Evolutionary conservation across 163 green algal species (phyloP), one percentile per base, ranked within the genome.

Genomic region (Scenedesmus sp.): DNA sequence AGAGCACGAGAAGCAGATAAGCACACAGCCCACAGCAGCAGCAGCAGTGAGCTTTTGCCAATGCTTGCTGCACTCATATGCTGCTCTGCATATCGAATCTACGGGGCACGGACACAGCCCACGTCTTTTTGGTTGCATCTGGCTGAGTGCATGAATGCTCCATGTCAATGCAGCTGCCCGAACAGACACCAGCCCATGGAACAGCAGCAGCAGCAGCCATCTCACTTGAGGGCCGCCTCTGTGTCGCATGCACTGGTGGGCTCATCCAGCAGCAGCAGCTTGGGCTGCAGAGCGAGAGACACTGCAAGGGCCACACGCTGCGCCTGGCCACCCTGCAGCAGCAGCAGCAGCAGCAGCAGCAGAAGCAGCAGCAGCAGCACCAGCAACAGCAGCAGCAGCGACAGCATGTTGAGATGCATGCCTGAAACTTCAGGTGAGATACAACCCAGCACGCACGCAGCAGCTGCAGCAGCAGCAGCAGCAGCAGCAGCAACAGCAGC

Each of bases 221-320:
- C 82, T 4, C 62, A 94, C 93, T 84, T 93, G n/a, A 91, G 82
- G 0, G 94, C 92, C 0, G 95, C 95, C 0, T 95, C 91, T 0
- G 87, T 73, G 94, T 99, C 97, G 73, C 98, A 96, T 0, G 97
- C 95, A 54, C 79, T 94, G 3, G 97, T 98, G 26, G 97, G 96
- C 92, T 99, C 97, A 95, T 98, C 97, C 83, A 99, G 92, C 79
- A 99, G 95, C 85, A 99, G 93, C 57, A 99, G 94, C 15, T 91
- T 23, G 0, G 97, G 97, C 70, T 96, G 93, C n/a, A 99, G 94
- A 0, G 97, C 97, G 2, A 98, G 57, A 1, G 94, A 94, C 13
- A 98, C 94, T 4, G 97, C 97, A 15, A 99, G 88, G 6, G 93
- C 46, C 62, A 97, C 95, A 0, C 97, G 93, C 94, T 99, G 97